These are phyloP conservation scores for Nicotiana noctiflora DNA, from an alignment of 257 asterid species.

Conservation along the genomic window DNA sequence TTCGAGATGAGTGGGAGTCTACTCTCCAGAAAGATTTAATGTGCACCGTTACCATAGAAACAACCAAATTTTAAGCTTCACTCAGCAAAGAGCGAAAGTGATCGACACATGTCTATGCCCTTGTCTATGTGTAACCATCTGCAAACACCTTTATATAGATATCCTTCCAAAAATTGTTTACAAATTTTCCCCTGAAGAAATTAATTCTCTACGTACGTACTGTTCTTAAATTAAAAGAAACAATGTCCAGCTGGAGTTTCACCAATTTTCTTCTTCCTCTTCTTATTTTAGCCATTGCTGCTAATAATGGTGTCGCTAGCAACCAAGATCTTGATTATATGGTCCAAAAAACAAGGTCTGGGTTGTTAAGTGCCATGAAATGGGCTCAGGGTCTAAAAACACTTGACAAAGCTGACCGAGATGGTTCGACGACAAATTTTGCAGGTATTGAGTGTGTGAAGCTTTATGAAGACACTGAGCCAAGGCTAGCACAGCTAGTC, in stretches of 20 bases:
- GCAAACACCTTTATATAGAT: not conserved
- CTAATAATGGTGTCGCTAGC: slow-evolving; percentile 10
- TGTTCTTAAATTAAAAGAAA: not conserved
- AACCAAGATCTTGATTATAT: slow-evolving; percentile 14
- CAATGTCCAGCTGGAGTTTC: slow-evolving; percentile 17
- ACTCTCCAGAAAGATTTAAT: not conserved
- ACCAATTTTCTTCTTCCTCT: slow-evolving; percentile 22
- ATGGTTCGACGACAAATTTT: not conserved
- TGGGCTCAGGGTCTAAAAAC: slow-evolving; percentile 25
- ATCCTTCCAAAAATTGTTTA: not conserved
- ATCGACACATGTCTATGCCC: slow-evolving; percentile 10
- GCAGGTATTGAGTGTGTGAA: slow-evolving; percentile 36
- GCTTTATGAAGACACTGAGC: slow-evolving; percentile 40
- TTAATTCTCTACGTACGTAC: not conserved
- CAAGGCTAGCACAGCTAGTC: slow-evolving; percentile 34
- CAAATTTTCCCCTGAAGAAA: not conserved
- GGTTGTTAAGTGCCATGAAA: slow-evolving; percentile 27
- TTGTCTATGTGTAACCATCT: slow-evolving; percentile 9
- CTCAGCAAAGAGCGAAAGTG: not conserved
- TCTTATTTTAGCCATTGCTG: slow-evolving; percentile 6
- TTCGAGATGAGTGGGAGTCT: not conserved
- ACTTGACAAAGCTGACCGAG: slow-evolving; percentile 14
- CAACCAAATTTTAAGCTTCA: not conserved
- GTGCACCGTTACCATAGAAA: not conserved
- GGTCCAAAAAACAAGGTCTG: slow-evolving; percentile 32